Evolutionary conservation across 805 yeast genomes (phyloP).

Genomic region (Myxozyma vanderwaltii): DNA sequence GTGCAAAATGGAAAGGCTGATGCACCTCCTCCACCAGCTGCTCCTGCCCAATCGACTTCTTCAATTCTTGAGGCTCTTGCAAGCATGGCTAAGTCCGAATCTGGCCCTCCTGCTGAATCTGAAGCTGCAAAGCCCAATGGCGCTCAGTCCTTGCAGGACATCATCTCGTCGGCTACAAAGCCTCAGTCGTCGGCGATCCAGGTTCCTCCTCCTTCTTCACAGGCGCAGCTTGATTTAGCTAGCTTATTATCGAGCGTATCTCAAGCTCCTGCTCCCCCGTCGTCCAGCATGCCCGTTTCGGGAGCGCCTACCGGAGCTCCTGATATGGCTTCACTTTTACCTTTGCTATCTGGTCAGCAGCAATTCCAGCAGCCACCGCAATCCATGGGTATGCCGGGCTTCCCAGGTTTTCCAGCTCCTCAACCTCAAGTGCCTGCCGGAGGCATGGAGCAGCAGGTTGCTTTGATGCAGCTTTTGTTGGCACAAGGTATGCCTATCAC

Average conservation of each 20-base stretch:
- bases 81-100: conserved; percentile 53
- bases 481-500: conserved; percentile 40
- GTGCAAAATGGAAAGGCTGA: conserved; percentile 18
- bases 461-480: conserved; percentile 47
- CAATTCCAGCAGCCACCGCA: conserved; percentile 5
- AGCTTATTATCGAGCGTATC: conserved; percentile 6
- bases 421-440: conserved; percentile 11
- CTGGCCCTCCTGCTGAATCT: conserved; percentile 42
- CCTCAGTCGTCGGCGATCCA: neutral
- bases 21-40: conserved; percentile 24
- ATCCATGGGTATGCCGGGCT: conserved; percentile 19
- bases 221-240: conserved; percentile 3
- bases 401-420: conserved; percentile 9
- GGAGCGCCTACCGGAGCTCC: conserved; percentile 4
- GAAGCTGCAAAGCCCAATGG: conserved; percentile 5
- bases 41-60: conserved; percentile 52
- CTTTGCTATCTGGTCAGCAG: conserved; percentile 5
- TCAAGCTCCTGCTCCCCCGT: conserved; percentile 15
- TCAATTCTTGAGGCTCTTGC: conserved; percentile 72
- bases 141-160: neutral
- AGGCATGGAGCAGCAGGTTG: conserved; percentile 44
- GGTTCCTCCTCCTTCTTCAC: conserved; percentile 12
- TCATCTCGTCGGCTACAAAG: conserved; percentile 2
- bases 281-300: neutral
- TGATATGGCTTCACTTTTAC: conserved; percentile 6